Evolutionary conservation across 2,329 filamentous ascomycete genomes (phyloP).

Genomic region (Cadophora malorum): DNA sequence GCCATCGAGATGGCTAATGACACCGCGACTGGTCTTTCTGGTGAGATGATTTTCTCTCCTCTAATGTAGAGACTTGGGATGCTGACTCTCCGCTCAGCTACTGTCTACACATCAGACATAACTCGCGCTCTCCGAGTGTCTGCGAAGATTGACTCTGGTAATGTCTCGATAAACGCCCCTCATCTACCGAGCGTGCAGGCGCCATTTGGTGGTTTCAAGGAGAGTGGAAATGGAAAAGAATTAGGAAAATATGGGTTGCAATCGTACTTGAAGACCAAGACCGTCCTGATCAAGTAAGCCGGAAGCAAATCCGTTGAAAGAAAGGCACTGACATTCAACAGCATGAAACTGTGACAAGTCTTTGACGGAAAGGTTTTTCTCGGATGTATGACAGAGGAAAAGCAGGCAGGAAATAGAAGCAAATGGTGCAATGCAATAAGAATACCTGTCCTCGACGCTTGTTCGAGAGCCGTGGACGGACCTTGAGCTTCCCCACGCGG

Average conservation of each 20-base stretch:
- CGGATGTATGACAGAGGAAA: neutral
- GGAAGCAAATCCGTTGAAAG: neutral
- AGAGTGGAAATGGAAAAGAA: conserved; percentile 77
- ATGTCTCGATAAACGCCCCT: conserved; percentile 49
- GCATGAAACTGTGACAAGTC: conserved; percentile 5
- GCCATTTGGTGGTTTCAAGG: conserved; percentile 74
- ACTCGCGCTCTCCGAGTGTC: conserved; percentile 69
- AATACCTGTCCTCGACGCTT: neutral
- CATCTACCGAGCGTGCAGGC: conserved; percentile 71
- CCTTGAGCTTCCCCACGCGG: neutral
- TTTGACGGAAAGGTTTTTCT: neutral
- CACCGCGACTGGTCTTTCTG: conserved; percentile 67
- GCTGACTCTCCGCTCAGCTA: conserved; percentile 47
- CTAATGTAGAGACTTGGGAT: neutral
- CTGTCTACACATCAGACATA: conserved; percentile 68
- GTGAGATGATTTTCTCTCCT: conserved; percentile 27
- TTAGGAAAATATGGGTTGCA: conserved; percentile 67
- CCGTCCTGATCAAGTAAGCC: conserved; percentile 55
- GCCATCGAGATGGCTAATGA: conserved; percentile 61
- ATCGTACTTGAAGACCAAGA: conserved; percentile 71
- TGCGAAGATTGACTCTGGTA: conserved; percentile 63
- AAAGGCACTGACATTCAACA: neutral
- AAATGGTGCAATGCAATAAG: too few relatives aligned
- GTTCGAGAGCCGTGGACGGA: neutral
- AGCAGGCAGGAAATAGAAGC: neutral